phyloP scores from a whole-genome alignment of 371 early-diverging fungal genomes.

The Mucor mucedo region DNA sequence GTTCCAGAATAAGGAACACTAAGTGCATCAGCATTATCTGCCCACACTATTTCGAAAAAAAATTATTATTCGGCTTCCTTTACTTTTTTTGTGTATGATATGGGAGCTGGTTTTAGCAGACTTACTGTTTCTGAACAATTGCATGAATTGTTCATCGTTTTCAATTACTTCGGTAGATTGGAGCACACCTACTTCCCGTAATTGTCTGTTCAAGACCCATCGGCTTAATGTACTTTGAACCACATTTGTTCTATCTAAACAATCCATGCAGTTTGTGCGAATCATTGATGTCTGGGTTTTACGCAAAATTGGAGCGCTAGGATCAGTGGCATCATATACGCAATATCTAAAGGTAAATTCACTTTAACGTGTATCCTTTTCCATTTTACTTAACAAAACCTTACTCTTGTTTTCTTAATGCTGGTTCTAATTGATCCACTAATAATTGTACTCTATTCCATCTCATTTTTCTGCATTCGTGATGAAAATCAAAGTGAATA shows the following conservation, averaged over 20 bases:
- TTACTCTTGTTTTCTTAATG: slow-evolving; percentile 65
- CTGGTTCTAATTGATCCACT: slow-evolving; percentile 69
- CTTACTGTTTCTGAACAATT: slow-evolving; percentile 41
- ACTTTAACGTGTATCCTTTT: neutral
- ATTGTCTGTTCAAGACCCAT: slow-evolving; percentile 65
- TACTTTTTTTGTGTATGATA: too few species aligned
- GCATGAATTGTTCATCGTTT: slow-evolving; percentile 45
- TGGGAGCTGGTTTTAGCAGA: neutral
- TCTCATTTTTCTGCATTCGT: slow-evolving; percentile 90
- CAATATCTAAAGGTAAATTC: slow-evolving; percentile 18
- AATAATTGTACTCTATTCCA: slow-evolving; percentile 81
- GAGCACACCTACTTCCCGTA: slow-evolving; percentile 70
- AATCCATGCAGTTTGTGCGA: slow-evolving; percentile 99
- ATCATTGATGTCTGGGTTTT: slow-evolving; percentile 81
- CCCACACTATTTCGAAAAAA: slow-evolving; percentile 79
- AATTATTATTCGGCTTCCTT: neutral
- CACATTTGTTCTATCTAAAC: slow-evolving; percentile 99
- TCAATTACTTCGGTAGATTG: slow-evolving; percentile 65
- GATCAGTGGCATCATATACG: slow-evolving; percentile 24
- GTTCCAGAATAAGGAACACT: slow-evolving; percentile 97
- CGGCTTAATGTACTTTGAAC: slow-evolving; percentile 91
- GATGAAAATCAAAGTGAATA: slow-evolving; percentile 95
- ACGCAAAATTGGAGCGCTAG: slow-evolving; percentile 22
- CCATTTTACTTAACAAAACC: slow-evolving; percentile 9
- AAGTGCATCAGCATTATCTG: slow-evolving; percentile 97